A percentile compares a stretch with the other conserved stretches of the same genome.
Evolutionary conservation across 805 yeast species (phyloP).

Genomic region (Lachancea lanzarotensis): DNA sequence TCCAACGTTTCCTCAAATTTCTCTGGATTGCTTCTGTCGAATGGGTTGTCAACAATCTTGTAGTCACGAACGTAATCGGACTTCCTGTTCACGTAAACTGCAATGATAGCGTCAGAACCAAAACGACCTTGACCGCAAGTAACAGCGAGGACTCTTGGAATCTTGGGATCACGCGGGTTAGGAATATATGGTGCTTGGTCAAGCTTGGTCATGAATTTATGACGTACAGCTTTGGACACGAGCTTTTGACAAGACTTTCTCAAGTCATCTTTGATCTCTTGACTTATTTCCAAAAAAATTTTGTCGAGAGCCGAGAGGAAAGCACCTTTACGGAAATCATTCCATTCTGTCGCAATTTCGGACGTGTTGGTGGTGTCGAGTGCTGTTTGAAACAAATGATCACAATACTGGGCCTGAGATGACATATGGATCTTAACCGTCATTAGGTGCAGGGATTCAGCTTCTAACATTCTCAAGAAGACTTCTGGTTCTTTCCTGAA

Average conservation of each 20-base stretch:
- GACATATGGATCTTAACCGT: conserved; percentile 51
- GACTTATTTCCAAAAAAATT: conserved; percentile 58
- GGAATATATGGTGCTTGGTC: conserved; percentile 95
- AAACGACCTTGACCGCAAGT: conserved; percentile 82
- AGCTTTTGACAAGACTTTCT: conserved; percentile 68
- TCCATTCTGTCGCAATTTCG: conserved; percentile 75
- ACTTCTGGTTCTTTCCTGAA: conserved; percentile 71
- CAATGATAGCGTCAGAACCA: conserved; percentile 79
- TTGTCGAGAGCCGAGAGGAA: conserved; percentile 62
- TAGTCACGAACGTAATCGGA: conserved; percentile 72
- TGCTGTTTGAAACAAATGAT: conserved; percentile 45
- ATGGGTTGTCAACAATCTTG: conserved; percentile 70
- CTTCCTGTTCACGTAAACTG: conserved; percentile 67
- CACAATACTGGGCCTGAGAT: conserved; percentile 34
- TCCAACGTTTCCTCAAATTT: conserved; percentile 63
- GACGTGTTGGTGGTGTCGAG: conserved; percentile 74
- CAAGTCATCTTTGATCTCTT: conserved; percentile 76
- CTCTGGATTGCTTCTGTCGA: conserved; percentile 40
- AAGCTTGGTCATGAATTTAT: conserved; percentile 58
- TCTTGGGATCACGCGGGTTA: conserved; percentile 69
- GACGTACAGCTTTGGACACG: conserved; percentile 64
- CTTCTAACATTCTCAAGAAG: conserved; percentile 84
- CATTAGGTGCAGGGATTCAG: conserved; percentile 73
- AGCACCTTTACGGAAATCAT: conserved; percentile 60
- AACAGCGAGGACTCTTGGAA: conserved; percentile 76